Evolutionary conservation across 2,329 filamentous ascomycete genomes (phyloP).

Genomic region (Arthrocladium fulminans): DNA sequence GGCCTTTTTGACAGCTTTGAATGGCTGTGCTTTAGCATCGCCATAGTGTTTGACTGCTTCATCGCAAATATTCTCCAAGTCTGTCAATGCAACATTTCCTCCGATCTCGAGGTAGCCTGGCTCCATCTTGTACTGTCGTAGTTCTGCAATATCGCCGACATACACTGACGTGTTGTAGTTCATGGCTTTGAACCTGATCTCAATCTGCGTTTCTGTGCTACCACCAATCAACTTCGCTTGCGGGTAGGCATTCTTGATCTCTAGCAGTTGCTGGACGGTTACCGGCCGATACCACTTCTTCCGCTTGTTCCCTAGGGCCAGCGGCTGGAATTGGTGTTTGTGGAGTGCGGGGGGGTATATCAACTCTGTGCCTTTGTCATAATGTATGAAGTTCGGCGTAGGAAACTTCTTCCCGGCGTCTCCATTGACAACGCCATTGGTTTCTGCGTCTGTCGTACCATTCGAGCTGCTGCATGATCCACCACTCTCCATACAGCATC

Average conservation of each 20-base stretch:
- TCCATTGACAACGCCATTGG: conserved; percentile 37
- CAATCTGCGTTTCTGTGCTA: conserved; percentile 94
- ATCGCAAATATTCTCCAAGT: conserved; percentile 76
- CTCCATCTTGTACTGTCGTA: conserved; percentile 70
- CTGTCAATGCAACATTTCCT: conserved; percentile 84
- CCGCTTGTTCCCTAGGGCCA: conserved; percentile 87
- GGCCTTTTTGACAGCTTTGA: conserved; percentile 86
- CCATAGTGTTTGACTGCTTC: conserved; percentile 76
- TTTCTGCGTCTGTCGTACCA: conserved; percentile 33
- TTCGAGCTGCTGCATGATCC: conserved; percentile 51
- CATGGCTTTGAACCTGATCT: conserved; percentile 95
- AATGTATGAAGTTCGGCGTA: conserved; percentile 84
- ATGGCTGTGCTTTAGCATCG: conserved; percentile 60
- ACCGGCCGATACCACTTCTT: conserved; percentile 91
- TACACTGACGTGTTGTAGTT: conserved; percentile 84
- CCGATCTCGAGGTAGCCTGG: conserved; percentile 83
- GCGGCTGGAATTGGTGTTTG: conserved; percentile 69
- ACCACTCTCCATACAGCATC: conserved; percentile 62
- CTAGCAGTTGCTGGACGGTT: conserved; percentile 74
- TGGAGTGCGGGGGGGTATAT: conserved; percentile 84
- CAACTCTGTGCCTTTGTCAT: conserved; percentile 85
- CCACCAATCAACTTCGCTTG: conserved; percentile 90
- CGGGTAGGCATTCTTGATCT: conserved; percentile 80
- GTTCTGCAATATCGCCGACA: conserved; percentile 83
- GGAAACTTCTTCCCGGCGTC: conserved; percentile 55